Conservation (phyloP, 2,329 filamentous ascomycete genomes). For the Phyllosticta paracitricarpa region DNA sequence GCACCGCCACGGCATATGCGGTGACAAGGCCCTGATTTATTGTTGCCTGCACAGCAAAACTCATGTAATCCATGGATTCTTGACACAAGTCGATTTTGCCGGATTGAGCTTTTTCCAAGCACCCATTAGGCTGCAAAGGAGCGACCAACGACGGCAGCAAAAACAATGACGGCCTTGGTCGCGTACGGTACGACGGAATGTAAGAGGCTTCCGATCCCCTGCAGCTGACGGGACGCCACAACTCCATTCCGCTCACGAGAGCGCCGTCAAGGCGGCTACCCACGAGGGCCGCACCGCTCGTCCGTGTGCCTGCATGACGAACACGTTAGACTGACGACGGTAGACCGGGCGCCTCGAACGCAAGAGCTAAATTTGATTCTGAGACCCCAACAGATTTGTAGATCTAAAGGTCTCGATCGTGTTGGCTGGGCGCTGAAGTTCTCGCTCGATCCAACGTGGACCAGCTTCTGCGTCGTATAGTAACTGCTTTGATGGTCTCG, state of each 20-base stretch:
- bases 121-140: background rate
- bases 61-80: background rate
- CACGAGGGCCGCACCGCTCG: background rate
- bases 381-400: background rate
- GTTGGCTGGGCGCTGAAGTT: background rate
- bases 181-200: background rate
- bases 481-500: background rate
- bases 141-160: background rate
- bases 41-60: background rate
- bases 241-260: background rate
- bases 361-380: background rate
- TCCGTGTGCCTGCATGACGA: background rate
- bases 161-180: background rate
- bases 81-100: background rate
- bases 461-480: background rate
- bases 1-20: background rate
- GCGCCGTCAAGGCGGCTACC: background rate
- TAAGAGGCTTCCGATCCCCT: background rate
- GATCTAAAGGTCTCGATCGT: background rate
- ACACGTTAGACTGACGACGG: background rate
- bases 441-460: background rate
- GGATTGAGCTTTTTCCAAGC: background rate
- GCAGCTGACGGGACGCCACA: slow-evolving; percentile 4
- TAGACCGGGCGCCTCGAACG: background rate
- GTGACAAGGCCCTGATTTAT: background rate